A percentile compares a stretch with the other conserved stretches of the same genome.
These are phyloP conservation scores for Fusarium sambucinum DNA, from an alignment of 2,329 filamentous ascomycete genomes.

Conservation along the genomic window DNA sequence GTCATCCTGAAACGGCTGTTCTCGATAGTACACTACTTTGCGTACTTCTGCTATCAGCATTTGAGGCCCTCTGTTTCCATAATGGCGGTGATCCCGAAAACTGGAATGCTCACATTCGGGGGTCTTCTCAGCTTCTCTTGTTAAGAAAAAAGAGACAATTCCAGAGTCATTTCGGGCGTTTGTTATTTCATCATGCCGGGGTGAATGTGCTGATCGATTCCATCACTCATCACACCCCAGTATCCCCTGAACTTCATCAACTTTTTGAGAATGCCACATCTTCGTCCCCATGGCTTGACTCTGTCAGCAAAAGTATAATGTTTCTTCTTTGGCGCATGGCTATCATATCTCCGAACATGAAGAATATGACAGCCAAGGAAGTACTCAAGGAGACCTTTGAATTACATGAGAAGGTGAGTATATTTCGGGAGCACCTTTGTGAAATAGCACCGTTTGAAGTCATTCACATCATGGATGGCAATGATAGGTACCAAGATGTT, in stretches of 20 bases:
- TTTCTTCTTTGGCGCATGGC: neutral
- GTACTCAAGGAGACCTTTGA: rapidly evolving
- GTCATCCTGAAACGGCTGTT: neutral
- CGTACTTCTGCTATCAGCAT: conserved; percentile 1
- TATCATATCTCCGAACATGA: neutral
- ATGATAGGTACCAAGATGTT: neutral
- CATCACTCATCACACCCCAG: neutral
- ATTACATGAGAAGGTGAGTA: neutral
- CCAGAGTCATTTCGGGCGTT: neutral
- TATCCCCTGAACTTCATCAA: neutral
- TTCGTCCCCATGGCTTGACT: neutral
- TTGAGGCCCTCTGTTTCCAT: neutral
- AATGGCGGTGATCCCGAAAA: neutral
- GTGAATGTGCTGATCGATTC: conserved; percentile 1
- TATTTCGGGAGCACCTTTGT: neutral
- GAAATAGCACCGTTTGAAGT: conserved; percentile 1
- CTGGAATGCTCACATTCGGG: conserved; percentile 3
- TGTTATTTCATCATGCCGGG: conserved; percentile 1
- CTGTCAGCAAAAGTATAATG: neutral
- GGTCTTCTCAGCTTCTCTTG: conserved; percentile 1
- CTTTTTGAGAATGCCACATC: neutral
- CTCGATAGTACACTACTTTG: neutral
- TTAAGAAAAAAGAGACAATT: neutral
- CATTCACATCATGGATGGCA: neutral
- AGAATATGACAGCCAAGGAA: neutral